phyloP scores from a whole-genome alignment of 2,329 filamentous ascomycete genomes.

The Colletotrichum sp. region DNA sequence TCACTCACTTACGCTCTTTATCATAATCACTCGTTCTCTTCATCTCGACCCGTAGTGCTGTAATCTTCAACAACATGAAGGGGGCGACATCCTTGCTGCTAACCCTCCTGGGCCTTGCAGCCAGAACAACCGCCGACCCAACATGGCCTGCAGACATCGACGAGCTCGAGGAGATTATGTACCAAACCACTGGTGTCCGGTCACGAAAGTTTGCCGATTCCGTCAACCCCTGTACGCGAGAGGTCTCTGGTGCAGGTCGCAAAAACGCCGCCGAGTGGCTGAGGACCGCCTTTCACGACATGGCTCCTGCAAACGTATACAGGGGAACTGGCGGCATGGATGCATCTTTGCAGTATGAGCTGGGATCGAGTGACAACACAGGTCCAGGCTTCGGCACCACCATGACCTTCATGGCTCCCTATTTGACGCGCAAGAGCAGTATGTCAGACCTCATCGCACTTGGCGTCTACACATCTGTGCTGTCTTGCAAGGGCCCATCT shows the following conservation, averaged over 20 bases:
- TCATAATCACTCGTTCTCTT: background rate
- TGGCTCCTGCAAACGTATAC: constrained; percentile 57
- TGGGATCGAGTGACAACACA: constrained; percentile 56
- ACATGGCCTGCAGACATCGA: constrained; percentile 67
- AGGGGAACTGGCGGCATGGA: constrained; percentile 59
- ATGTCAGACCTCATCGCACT: constrained; percentile 64
- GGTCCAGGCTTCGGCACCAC: constrained; percentile 60
- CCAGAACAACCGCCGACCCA: constrained; percentile 46
- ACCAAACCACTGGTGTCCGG: constrained; percentile 59
- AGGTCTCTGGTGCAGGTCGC: constrained; percentile 57
- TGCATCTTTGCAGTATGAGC: constrained; percentile 64
- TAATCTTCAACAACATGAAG: constrained; percentile 34
- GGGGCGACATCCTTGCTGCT: constrained; percentile 30
- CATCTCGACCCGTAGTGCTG: background rate
- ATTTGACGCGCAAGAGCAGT: constrained; percentile 53
- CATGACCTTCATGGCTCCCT: constrained; percentile 58
- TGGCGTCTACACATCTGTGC: constrained; percentile 62
- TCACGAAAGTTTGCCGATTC: constrained; percentile 60
- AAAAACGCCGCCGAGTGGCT: constrained; percentile 67
- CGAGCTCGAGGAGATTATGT: constrained; percentile 69
- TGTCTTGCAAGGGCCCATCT: constrained; percentile 62
- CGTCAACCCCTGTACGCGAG: constrained; percentile 61
- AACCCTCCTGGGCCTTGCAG: constrained; percentile 40
- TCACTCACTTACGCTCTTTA: background rate
- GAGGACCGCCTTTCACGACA: constrained; percentile 66